Evolutionary conservation across 768 basidiomycete species (phyloP), one percentile per base, ranked within the genome.

Genomic region (Lentinula sp.): DNA sequence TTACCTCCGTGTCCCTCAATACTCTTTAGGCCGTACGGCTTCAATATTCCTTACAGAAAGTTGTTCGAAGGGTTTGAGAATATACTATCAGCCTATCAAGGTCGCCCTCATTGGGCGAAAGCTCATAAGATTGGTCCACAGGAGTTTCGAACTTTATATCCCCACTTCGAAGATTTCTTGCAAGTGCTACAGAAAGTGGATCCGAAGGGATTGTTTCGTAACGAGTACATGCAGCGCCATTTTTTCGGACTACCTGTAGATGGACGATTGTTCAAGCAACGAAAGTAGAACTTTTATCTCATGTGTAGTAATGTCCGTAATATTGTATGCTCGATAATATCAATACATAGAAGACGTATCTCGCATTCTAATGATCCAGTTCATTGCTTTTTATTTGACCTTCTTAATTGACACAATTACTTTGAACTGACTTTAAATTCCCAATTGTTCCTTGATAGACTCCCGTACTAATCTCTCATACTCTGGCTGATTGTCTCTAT

Each of bases 81-180:
- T 13, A 88, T 95, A 66, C 70, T 95, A 61, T 71, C 76, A 20
- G 79, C 77, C 33, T 81, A 94, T 73, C 80, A 81, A 46, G 96
- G 94, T 6, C 81, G 91, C 51, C 95, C 96, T 8, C 96, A 98
- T 76, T 98, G 96, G 96, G 96, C 95, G 0, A 98, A 98, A 73
- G 82, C 91, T 20, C 96, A 98, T 70, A 74, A 76, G 23, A 79
- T 95, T 41, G 77, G 80, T 48, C 90, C 90, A 2, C 78, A 79
- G 49, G 73, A 77, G 36, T 81, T 97, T 58, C 82, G 83, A 56
- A 69, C 67, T 58, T 73, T 90, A 10, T 98, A 98, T 74, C 91
- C 95, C 20, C 81, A 77, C 62, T 97, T 94, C 73, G 83, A 86
- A 65, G 85, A 88, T 66, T 98, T 93, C 74, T 74, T 82, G 32